Conservation (phyloP, 2,329 filamentous ascomycete species). For the Penicillium sp. region DNA sequence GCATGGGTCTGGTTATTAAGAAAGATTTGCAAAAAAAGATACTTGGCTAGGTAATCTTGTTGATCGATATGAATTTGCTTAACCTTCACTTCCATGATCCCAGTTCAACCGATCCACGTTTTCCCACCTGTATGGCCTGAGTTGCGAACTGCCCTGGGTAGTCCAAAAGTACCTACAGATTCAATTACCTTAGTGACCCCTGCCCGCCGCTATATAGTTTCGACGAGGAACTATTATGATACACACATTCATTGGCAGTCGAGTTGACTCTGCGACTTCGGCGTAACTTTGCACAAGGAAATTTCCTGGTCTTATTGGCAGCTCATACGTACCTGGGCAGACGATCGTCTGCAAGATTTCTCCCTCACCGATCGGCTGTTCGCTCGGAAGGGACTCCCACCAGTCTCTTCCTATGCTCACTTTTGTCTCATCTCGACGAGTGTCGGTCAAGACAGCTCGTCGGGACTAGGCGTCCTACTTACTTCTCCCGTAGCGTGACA, state of each 20-base stretch:
- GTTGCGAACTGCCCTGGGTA: background rate
- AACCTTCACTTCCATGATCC: background rate
- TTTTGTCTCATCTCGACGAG: conserved; percentile 8
- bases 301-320: background rate
- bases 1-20: background rate
- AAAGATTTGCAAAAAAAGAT: background rate
- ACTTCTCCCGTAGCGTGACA: background rate
- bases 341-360: background rate
- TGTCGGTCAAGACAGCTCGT: conserved; percentile 22
- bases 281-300: background rate
- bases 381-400: background rate
- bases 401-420: background rate
- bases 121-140: background rate
- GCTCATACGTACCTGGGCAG: conserved; percentile 1
- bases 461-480: conserved; percentile 6
- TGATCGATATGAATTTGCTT: background rate
- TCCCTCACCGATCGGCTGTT: background rate
- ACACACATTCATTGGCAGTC: background rate
- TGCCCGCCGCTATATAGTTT: background rate
- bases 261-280: background rate
- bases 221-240: background rate
- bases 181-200: background rate
- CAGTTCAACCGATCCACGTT: background rate
- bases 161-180: background rate
- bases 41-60: background rate